A percentile compares a stretch with the other conserved stretches of the same genome.
These are phyloP conservation scores for Eimeria maxima DNA, from an alignment of 169 alveolate species.

Conservation along the genomic window DNA sequence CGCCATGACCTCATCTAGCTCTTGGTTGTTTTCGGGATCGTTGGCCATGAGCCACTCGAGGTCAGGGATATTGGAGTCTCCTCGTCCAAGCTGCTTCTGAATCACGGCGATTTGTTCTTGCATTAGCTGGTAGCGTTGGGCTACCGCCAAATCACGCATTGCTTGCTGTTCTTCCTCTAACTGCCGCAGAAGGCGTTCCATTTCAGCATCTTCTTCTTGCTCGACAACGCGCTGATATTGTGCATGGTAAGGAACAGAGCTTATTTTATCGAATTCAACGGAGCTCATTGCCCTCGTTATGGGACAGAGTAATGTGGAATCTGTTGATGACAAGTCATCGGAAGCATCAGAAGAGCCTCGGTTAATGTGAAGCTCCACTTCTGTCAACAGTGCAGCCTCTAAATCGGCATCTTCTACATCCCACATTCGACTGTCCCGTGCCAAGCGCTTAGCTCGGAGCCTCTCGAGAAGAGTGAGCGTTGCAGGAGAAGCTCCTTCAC, in stretches of 20 bases:
- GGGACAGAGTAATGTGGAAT: not conserved
- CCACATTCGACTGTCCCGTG: constrained; percentile 52
- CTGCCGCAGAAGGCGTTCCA: constrained; percentile 71
- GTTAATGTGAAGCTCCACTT: constrained; percentile 24
- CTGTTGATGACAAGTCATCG: not conserved
- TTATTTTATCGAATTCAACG: not conserved
- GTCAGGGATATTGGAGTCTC: constrained; percentile 46
- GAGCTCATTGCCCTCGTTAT: constrained; percentile 42
- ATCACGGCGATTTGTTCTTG: constrained; percentile 71
- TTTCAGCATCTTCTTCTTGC: constrained; percentile 73
- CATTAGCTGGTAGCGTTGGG: constrained; percentile 61
- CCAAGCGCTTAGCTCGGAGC: constrained; percentile 53
- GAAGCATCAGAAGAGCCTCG: constrained; percentile 55
- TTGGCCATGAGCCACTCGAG: constrained; percentile 76
- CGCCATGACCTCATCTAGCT: constrained; percentile 66
- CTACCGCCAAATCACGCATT: constrained; percentile 61
- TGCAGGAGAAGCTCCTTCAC: constrained; percentile 5
- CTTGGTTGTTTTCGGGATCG: constrained; percentile 68
- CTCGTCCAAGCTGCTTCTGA: constrained; percentile 61
- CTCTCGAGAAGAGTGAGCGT: constrained; percentile 50
- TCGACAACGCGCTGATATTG: constrained; percentile 51
- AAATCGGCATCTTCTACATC: constrained; percentile 68
- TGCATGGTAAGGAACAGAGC: constrained; percentile 58
- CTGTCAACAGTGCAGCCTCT: constrained; percentile 26
- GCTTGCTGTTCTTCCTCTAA: constrained; percentile 75